A percentile compares a stretch with the other conserved stretches of the same genome.
phyloP scores from a whole-genome alignment of 345 rosid genomes.

The Arabidopsis thaliana region TAIR10.1 NC_003075.7:12861001-12861500 shows the following conservation, averaged over 20 bases:
- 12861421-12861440: constrained; percentile 60
- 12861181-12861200: constrained; percentile 16
- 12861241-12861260: constrained; percentile 37
- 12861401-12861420: constrained; percentile 49
- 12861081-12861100: constrained; percentile 77
- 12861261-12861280: constrained; percentile 28
- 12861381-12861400: constrained; percentile 54
- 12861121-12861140: constrained; percentile 69
- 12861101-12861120: constrained; percentile 75
- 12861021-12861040: constrained; percentile 69
- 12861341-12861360: constrained; percentile 37
- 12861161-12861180: constrained; percentile 60
- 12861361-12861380: constrained; percentile 6
- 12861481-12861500: constrained; percentile 84
- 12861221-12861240: constrained; percentile 11
- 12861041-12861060: constrained; percentile 76
- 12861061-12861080: constrained; percentile 77
- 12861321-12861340: constrained; percentile 9
- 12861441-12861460: constrained; percentile 67
- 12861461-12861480: constrained; percentile 77
- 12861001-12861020: constrained; percentile 79
- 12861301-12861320: constrained; percentile 29
- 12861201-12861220: constrained; percentile 16
- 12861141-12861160: constrained; percentile 75
- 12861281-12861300: constrained; percentile 46